Evolutionary conservation across 345 rosid species (phyloP), one percentile per base, ranked within the genome.

Genomic region (Rubroshorea leprosula): DNA sequence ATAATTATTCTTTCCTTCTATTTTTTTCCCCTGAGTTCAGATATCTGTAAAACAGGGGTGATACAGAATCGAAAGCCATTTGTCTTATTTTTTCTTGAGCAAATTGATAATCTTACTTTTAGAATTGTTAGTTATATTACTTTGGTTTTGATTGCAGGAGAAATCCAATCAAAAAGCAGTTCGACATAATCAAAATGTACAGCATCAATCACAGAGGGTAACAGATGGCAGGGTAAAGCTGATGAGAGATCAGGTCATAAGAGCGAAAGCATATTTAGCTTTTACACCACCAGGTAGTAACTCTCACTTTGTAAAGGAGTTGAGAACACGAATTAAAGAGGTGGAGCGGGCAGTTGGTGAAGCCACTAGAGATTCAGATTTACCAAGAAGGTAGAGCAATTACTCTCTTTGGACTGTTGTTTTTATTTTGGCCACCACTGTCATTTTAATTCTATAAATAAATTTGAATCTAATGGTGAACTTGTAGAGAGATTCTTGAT

Each of bases 231-330:
- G 82, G 78, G 72, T 83, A 55, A 83, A 70, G 58, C 80, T 77
- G 80, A 78, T 86, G 71, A 81, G 79, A 81, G 97, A 92, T 81
- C 83, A 81, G 68, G 58, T 92, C 54, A 71, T 92, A 53, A 83
- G 89, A 79, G 95, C 94, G 56, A 82, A 69, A 70, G 86, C 73
- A 55, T 92, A 81, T 82, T 57, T 86, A 75, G 72, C 52, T 75
- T 74, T 77, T 53, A 69, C 83, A 52, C 87, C 83, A 24, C 71
- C 87, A 39, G 86, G 83, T 23, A 80, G 90, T 67, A 75, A 83
- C 66, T 76, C 93, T 52, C 96, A 78, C 70, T 58, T 86, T 16
- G 86, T 80, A 26, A 89, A 67, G 70, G 95, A 86, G 70, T 74
- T 92, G 84, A 82, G 73, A 74, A 64, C 58, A 26, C 79, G 95